Evolutionary conservation across 2,329 filamentous ascomycete species (phyloP).

Genomic region (Chalara sp.): DNA sequence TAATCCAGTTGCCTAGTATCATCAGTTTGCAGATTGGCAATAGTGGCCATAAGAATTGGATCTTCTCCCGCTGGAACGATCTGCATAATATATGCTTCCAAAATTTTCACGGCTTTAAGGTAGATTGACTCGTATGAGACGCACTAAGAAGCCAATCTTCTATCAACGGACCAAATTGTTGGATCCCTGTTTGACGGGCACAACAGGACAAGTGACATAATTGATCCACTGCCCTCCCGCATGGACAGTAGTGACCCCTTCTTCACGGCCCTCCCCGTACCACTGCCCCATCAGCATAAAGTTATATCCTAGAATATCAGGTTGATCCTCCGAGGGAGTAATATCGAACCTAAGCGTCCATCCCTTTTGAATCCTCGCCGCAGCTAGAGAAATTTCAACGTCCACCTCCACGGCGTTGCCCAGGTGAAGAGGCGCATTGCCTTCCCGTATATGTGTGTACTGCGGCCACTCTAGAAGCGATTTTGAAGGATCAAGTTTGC

Average conservation of each 20-base stretch:
- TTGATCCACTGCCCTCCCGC: background rate
- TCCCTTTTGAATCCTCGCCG: slow-evolving; percentile 1
- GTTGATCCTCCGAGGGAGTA: no score
- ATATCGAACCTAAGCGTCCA: no score
- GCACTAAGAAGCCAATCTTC: no score
- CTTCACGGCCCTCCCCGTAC: background rate
- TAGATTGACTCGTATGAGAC: no score
- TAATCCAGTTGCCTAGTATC: no score
- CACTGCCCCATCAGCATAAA: background rate
- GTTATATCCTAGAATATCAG: slow-evolving; percentile 1
- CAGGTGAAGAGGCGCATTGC: slow-evolving; percentile 2
- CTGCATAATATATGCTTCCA: no score
- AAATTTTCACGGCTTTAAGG: no score
- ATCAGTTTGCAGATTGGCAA: no score
- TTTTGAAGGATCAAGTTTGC: slow-evolving; percentile 4
- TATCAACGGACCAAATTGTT: background rate
- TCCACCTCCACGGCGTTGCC: background rate
- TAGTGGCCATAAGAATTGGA: no score
- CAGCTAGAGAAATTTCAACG: slow-evolving; percentile 1
- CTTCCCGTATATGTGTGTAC: slow-evolving; percentile 9
- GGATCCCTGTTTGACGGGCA: background rate
- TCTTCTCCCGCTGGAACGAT: no score
- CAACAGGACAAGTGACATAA: slow-evolving; percentile 1
- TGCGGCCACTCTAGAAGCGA: slow-evolving; percentile 7
- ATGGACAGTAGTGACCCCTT: slow-evolving; percentile 1